Base-by-base conservation (phyloP, 208 protist genomes). In the Angomonas deanei region DNA sequence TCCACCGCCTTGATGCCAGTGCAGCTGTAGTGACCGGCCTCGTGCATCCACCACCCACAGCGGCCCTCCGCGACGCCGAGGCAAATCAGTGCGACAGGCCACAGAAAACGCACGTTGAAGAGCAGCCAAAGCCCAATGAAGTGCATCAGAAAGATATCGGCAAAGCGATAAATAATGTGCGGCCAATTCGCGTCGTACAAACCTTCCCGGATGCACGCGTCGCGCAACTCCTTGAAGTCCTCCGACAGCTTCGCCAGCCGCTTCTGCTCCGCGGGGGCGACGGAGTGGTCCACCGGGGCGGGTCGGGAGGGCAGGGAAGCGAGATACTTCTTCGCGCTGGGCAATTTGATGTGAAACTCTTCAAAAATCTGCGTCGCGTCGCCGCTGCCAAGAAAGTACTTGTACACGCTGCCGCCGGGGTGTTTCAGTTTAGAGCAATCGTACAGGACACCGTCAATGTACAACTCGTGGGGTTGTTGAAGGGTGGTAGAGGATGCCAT, bases 1-100 rank as follows among this genome's bases (percentile, higher is more conserved):
- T 93, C 87, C 21, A 84, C 34, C 68, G 47, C 62, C 23, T 67
- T 71, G 53, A 78, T 80, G 60, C 87, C 74, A 4, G 83, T 88
- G 30, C 74, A 47, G 61, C 77, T 83, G 71, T 85, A 78, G 76
- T 92, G 85, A 0, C 85, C 85, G 1, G 73, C 74, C 68, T 92
- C 85, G 70, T 92, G 85, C 78, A 88, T 85, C 68, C 78, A 72
- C 82, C 81, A 92, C 24, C 85, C 85, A 57, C 80, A 89, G 31
- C 84, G 83, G n/a, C 87, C 87, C 65, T 88, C 74, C 4, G 54
- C 84, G 15, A 91, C 33, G n/a, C 80, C 87, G n/a, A 88, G 69
- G 1, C 86, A 59, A 0, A 84, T 0, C 0, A 82, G 56, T 8
- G 74, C 80, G 10, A 82, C 5, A 0, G 74, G 76, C 78, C 72